These are phyloP conservation scores for Umbellularia californica DNA, from an alignment of 164 flowering plant species.

Conservation along the genomic window DNA sequence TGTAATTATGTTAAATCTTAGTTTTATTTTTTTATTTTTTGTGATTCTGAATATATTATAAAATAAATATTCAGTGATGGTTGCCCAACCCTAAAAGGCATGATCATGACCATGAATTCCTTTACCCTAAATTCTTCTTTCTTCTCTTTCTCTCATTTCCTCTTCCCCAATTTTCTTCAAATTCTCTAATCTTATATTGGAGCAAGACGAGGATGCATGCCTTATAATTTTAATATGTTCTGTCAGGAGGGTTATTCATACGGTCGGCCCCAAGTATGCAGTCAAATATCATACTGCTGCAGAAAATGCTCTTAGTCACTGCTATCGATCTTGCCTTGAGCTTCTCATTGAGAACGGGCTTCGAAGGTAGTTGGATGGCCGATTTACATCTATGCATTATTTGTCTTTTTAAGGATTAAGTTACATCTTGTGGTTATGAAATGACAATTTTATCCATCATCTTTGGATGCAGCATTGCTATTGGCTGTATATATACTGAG, in stretches of 20 bases:
- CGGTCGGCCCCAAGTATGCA: slow-evolving; percentile 99
- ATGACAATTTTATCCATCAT: slow-evolving; percentile 3
- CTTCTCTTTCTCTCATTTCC: too few relatives aligned
- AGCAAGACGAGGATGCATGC: background rate
- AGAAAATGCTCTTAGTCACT: slow-evolving; percentile 96
- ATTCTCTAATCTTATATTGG: background rate
- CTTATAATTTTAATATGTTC: background rate
- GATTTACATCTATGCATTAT: background rate
- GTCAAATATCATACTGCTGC: slow-evolving; percentile 99
- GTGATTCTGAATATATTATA: too few relatives aligned
- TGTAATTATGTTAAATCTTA: too few relatives aligned
- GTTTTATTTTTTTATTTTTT: too few relatives aligned
- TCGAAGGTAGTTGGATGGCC: slow-evolving; percentile 40
- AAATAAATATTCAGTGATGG: too few relatives aligned
- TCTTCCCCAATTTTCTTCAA: too few relatives aligned
- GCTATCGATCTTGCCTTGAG: slow-evolving; percentile 98
- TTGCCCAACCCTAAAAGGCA: too few relatives aligned
- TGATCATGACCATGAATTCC: too few relatives aligned
- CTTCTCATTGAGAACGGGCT: slow-evolving; percentile 94
- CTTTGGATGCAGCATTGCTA: slow-evolving; percentile 76
- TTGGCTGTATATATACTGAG: slow-evolving; percentile 95
- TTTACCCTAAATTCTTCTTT: too few relatives aligned
- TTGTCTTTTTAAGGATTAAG: slow-evolving; percentile 6
- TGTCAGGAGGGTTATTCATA: slow-evolving; percentile 91
- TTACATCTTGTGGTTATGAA: background rate